Conservation (phyloP, 1,284 basidiomycete genomes). For the Fomitiporia mediterranea region DNA sequence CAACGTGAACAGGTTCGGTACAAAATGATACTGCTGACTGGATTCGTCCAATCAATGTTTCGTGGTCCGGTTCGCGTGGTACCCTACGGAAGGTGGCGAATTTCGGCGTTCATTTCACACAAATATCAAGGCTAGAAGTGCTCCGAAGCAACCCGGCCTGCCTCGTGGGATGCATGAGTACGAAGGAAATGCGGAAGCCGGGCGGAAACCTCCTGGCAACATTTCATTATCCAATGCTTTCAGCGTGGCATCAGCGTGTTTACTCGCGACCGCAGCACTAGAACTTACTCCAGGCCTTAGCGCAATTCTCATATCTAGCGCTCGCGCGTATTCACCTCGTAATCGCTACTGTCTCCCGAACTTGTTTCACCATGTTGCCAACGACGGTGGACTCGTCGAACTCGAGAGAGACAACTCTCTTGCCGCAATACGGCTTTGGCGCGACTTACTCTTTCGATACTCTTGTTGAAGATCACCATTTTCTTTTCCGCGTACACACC, state of each 20-base stretch:
- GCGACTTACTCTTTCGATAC: constrained; percentile 54
- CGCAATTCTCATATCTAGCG: background rate
- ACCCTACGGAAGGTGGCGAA: no score
- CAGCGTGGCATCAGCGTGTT: background rate
- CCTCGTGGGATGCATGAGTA: no score
- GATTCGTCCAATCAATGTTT: no score
- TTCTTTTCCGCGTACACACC: constrained; percentile 73
- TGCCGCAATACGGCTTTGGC: constrained; percentile 72
- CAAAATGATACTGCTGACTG: no score
- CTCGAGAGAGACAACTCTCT: constrained; percentile 21
- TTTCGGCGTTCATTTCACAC: no score
- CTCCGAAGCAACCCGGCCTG: constrained; percentile 4
- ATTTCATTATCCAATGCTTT: background rate
- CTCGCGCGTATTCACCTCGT: background rate
- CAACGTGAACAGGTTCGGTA: no score
- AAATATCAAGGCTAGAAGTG: background rate
- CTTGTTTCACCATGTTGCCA: background rate
- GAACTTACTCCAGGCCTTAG: background rate
- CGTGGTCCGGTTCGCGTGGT: no score
- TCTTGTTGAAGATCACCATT: constrained; percentile 58
- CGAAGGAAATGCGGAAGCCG: no score
- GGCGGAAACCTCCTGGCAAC: constrained; percentile 1
- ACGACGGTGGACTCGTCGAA: background rate
- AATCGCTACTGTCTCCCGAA: background rate
- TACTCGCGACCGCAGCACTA: background rate